These are phyloP conservation scores for Ophiostoma novo-ulmi DNA, from an alignment of 2,329 filamentous ascomycete species.

Conservation along the genomic window DNA sequence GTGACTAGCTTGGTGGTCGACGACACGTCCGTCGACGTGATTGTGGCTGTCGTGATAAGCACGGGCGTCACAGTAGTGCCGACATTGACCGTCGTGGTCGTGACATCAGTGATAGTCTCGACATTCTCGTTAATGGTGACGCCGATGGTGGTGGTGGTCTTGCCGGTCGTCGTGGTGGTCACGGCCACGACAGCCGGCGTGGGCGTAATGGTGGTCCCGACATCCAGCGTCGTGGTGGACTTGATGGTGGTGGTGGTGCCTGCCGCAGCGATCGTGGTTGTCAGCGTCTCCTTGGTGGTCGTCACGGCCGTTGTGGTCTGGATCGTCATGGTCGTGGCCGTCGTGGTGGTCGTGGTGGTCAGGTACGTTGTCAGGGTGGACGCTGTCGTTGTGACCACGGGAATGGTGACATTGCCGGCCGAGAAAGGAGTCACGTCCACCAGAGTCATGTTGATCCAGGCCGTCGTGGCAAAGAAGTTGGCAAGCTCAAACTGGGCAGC, in stretches of 20 bases:
- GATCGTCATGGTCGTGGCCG: background rate
- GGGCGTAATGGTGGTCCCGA: background rate
- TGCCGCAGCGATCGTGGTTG: background rate
- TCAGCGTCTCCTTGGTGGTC: conserved; percentile 8
- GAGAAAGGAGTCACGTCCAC: conserved; percentile 37
- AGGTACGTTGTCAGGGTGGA: background rate
- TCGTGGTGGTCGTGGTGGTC: background rate
- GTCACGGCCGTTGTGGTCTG: background rate
- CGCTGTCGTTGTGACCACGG: background rate
- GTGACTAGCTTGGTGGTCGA: background rate
- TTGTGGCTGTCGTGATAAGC: background rate
- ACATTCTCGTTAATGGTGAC: background rate
- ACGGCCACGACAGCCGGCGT: background rate
- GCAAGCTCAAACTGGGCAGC: conserved; percentile 38
- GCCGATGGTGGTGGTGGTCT: background rate
- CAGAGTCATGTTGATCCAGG: conserved; percentile 41
- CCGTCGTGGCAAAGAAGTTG: conserved; percentile 38
- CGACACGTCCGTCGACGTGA: background rate
- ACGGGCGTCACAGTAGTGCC: background rate
- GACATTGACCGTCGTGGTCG: background rate
- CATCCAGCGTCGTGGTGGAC: background rate
- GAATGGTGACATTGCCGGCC: background rate
- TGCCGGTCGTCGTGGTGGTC: background rate
- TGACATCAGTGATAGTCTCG: background rate
- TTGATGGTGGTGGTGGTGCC: background rate